Evolutionary conservation across 2,329 filamentous ascomycete genomes (phyloP), one percentile per base, ranked within the genome.

Genomic region (Diaporthe humulicola): DNA sequence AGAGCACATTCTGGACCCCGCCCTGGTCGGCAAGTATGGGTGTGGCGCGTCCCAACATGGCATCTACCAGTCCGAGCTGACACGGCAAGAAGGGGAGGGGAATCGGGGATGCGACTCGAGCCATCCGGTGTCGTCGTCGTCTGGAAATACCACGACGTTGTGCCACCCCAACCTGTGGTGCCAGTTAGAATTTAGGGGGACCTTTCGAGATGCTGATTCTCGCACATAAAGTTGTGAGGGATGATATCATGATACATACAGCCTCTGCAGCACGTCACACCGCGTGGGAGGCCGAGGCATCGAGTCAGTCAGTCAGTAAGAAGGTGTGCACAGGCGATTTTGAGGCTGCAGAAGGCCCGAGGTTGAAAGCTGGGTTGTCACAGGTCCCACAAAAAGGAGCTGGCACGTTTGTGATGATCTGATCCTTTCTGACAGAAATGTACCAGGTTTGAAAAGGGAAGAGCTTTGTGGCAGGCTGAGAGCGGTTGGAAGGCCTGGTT

Each of bases 161-260:
- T 71, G 67, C 57, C 48, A 72, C 52, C 60, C 67, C 30, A 67
- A 50, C 15, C 22, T 75, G 52, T 50, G 38, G 66, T 67, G 58
- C 38, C 56, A 45, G 28, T 73, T n/a, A 57, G 45, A 30, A 70
- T 38, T 19, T 33, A 45, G 22, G 54, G 30, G 28, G 33, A 38
- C 36, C 25, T 56, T 17, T 64, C 45, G 66, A 67, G 40, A 52
- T 64, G 52, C 66, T 61, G 67, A 42, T 22, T 42, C 30, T 42
- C 19, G 67, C 14, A 42, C 48, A 52, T 25, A 57, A 38, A 36
- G 33, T 25, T 28, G 14, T 67, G 15, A 67, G 58, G 48, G 60
- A 70, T 76, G 72, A 72, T 69, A 76, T 76, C 74, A 74, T 73
- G 69, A 25, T 57, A 74, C 67, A 74, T 50, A 48, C 45, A 52